Percentiles rank a stretch among this genome's conserved stretches.
Evolutionary conservation across 176 grass and related monocot genomes (phyloP).

Genomic region (Pontederia paniculata): DNA sequence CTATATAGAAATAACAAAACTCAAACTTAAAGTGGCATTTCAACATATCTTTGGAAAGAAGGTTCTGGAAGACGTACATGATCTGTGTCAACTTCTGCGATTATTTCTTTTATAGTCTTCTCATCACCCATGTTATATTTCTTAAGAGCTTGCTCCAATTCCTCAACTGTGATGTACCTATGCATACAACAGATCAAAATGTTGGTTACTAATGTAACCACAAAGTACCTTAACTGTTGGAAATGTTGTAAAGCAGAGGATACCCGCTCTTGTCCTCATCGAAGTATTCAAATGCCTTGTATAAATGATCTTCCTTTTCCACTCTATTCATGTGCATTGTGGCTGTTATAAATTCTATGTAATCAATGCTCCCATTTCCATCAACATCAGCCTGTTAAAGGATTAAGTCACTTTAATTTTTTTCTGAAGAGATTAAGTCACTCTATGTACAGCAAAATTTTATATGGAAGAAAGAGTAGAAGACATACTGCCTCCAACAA

Average conservation of each 20-base stretch:
- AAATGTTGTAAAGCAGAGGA: slow-evolving; percentile 5
- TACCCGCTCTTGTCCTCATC: slow-evolving; percentile 97
- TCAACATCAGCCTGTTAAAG: slow-evolving; percentile 83
- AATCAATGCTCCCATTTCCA: slow-evolving; percentile 98
- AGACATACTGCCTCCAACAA: slow-evolving; percentile 93
- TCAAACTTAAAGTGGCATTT: slow-evolving; percentile 10
- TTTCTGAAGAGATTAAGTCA: not conserved
- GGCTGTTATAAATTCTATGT: slow-evolving; percentile 84
- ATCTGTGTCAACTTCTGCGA: slow-evolving; percentile 88
- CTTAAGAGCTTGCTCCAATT: slow-evolving; percentile 88
- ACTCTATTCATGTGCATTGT: slow-evolving; percentile 99
- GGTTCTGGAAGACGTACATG: slow-evolving; percentile 34
- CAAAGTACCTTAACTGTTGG: not conserved
- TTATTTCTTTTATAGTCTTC: slow-evolving; percentile 97
- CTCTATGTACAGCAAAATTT: not conserved
- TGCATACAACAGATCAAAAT: slow-evolving; percentile 25
- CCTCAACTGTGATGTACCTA: slow-evolving; percentile 95
- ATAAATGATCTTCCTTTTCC: slow-evolving; percentile 93
- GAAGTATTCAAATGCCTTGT: slow-evolving; percentile 97
- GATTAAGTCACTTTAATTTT: slow-evolving; percentile 7
- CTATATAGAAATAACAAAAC: not conserved
- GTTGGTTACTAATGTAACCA: not conserved
- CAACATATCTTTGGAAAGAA: slow-evolving; percentile 8
- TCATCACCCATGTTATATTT: slow-evolving; percentile 99
- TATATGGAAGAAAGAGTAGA: not conserved